These are phyloP conservation scores for Chalciporus chontae DNA, from an alignment of 768 basidiomycete genomes.

Conservation along the genomic window DNA sequence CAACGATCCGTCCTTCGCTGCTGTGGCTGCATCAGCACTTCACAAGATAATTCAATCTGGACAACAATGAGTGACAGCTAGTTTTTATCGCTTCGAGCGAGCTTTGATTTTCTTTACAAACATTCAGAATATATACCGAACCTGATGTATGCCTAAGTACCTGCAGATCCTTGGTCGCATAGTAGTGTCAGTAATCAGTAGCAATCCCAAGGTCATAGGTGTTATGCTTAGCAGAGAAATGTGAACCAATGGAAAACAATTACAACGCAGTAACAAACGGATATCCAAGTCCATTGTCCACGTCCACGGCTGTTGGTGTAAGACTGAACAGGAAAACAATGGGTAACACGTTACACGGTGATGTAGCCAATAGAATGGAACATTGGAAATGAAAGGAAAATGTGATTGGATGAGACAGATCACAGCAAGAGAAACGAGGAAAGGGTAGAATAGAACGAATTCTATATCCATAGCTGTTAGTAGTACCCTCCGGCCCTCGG, in stretches of 20 bases:
- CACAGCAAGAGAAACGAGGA: slow-evolving; percentile 7
- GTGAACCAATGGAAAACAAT: slow-evolving; percentile 28
- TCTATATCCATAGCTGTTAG: slow-evolving; percentile 24
- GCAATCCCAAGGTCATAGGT: slow-evolving; percentile 5
- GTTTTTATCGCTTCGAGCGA: not conserved
- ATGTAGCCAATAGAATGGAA: slow-evolving; percentile 14
- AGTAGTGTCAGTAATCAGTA: slow-evolving; percentile 1
- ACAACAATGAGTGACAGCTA: not conserved
- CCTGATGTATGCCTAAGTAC: not conserved
- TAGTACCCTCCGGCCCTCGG: not conserved
- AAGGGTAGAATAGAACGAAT: slow-evolving; percentile 18
- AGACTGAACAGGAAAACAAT: slow-evolving; percentile 23
- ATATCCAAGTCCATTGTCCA: slow-evolving; percentile 55
- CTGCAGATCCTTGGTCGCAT: not conserved
- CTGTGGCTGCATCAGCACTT: slow-evolving; percentile 13
- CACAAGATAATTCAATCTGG: slow-evolving; percentile 15
- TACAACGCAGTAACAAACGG: slow-evolving; percentile 51
- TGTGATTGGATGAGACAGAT: slow-evolving; percentile 14
- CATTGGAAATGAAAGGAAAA: slow-evolving; percentile 14
- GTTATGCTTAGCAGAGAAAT: slow-evolving; percentile 12
- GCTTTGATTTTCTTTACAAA: not conserved
- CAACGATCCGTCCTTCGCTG: slow-evolving; percentile 24
- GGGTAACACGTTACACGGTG: slow-evolving; percentile 30
- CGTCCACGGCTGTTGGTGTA: slow-evolving; percentile 32
- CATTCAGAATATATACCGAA: not conserved